Percentiles rank a stretch among this genome's conserved stretches.
Evolutionary conservation across 2,329 filamentous ascomycete species (phyloP).

Genomic region (Pyricularia pennisetigena): DNA sequence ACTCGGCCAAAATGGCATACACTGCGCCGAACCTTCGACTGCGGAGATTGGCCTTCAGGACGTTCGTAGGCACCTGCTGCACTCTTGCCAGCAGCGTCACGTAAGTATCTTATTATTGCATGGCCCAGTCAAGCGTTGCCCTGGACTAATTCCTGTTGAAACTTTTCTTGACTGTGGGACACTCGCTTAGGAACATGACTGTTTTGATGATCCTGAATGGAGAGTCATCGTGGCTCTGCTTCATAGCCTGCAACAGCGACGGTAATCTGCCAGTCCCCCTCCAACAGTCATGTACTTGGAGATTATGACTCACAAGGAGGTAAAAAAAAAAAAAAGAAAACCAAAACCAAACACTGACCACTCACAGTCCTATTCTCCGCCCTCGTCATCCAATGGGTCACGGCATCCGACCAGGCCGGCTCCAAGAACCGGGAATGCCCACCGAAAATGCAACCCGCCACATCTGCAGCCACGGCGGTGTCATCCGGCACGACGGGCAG

Average conservation of each 20-base stretch:
- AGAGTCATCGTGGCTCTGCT: neutral
- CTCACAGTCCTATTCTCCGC: slow-evolving; percentile 42
- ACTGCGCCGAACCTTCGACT: neutral
- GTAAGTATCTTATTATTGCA: neutral
- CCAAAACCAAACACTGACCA: neutral
- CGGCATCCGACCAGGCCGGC: slow-evolving; percentile 24
- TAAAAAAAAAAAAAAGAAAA: too few relatives aligned
- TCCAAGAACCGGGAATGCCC: neutral
- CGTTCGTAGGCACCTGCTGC: neutral
- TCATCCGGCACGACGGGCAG: neutral
- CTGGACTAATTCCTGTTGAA: neutral
- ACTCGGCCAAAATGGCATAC: neutral
- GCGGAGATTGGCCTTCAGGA: neutral
- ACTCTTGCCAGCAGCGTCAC: neutral
- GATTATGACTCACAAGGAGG: too few relatives aligned
- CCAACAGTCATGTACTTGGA: neutral
- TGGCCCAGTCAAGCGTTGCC: neutral
- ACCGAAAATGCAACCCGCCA: neutral
- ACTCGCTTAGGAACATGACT: neutral
- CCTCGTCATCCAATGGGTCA: slow-evolving; percentile 38
- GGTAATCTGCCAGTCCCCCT: neutral
- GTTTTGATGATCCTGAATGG: neutral
- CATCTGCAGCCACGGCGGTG: neutral
- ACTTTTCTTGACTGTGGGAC: neutral
- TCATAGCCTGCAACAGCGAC: slow-evolving; percentile 2